phyloP scores from a whole-genome alignment of 345 rosid species.

The Gossypium raimondii region DNA sequence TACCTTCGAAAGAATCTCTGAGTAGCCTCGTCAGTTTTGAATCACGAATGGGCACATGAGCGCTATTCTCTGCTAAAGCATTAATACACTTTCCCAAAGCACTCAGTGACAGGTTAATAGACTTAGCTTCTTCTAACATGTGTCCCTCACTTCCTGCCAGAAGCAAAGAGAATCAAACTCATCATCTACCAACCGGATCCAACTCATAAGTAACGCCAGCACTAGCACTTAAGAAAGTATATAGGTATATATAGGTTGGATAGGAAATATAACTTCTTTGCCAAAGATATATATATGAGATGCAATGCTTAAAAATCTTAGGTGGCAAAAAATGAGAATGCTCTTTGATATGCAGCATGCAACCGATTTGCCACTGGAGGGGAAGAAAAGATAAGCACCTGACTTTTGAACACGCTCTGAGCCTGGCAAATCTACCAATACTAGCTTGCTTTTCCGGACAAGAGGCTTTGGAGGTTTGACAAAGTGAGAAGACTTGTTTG shows the following conservation, averaged over 20 bases:
- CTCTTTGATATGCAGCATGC: background rate
- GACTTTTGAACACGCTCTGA: slow-evolving; percentile 98
- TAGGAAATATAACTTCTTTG: background rate
- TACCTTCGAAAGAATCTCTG: slow-evolving; percentile 88
- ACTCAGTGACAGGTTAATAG: slow-evolving; percentile 84
- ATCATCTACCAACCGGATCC: background rate
- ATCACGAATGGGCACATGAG: slow-evolving; percentile 88
- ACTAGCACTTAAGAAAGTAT: background rate
- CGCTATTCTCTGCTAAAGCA: slow-evolving; percentile 80
- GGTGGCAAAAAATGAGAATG: background rate
- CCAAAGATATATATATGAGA: background rate
- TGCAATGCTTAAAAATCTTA: background rate
- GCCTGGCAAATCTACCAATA: slow-evolving; percentile 94
- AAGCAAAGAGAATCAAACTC: slow-evolving; percentile 17
- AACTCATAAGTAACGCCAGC: background rate
- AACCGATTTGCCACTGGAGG: background rate
- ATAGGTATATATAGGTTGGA: background rate
- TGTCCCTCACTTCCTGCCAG: slow-evolving; percentile 83
- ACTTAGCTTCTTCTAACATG: slow-evolving; percentile 87
- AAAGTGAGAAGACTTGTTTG: slow-evolving; percentile 50
- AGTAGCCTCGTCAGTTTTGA: slow-evolving; percentile 84
- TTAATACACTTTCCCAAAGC: slow-evolving; percentile 90
- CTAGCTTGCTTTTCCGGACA: slow-evolving; percentile 85
- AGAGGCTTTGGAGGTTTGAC: slow-evolving; percentile 68
- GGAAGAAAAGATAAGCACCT: slow-evolving; percentile 42